Evolutionary conservation across 106 monocot genomes (phyloP), one percentile per base, ranked within the genome.

Genomic region (Allium sativum): DNA sequence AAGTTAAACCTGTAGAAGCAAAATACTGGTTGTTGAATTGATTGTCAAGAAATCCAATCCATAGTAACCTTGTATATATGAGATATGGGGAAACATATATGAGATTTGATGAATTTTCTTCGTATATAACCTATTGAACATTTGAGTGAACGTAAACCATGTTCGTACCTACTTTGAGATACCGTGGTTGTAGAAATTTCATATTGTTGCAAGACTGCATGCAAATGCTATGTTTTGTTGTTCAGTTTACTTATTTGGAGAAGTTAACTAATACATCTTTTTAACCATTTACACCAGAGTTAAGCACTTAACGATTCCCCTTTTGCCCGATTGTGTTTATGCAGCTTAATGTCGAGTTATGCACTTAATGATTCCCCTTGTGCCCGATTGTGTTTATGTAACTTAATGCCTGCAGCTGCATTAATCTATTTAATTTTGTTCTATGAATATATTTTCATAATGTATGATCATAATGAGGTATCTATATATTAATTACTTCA

Each of bases 401-500:
- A 42, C 41, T 58, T 58, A 7, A 15, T 58, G 58, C 42, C 58
- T 3, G 58, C 58, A 14, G 58, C 41, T 58, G 58, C 58, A 41
- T 42, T 58, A n/a, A 6, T 58, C 11, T 58, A 13, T 58, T n/a
- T 58, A 14, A 40, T 58, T 17, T 58, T 42, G 40, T 40, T 58
- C 58, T 10, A 41, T 42, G 58, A 40, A 21, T 41, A n/a, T 41
- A 12, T 40, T 10, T 41, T 58, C 17, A 14, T 58, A 58, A 58
- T 15, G 14, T 58, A 41, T 40, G 58, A 9, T 58, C 42, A 58
- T 58, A 58, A 42, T 13, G 42, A 58, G 58, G 58, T 58, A 58
- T 31, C 21, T 21, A 7, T 11, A 56, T 56, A 21, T 56, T 56
- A 21, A 22, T 56, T 22, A 56, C 40, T 56, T 14, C 40, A 40